A percentile compares a stretch with the other conserved stretches of the same genome.
Evolutionary conservation across 768 basidiomycete species (phyloP).

Genomic region (Exidia glandulosa): DNA sequence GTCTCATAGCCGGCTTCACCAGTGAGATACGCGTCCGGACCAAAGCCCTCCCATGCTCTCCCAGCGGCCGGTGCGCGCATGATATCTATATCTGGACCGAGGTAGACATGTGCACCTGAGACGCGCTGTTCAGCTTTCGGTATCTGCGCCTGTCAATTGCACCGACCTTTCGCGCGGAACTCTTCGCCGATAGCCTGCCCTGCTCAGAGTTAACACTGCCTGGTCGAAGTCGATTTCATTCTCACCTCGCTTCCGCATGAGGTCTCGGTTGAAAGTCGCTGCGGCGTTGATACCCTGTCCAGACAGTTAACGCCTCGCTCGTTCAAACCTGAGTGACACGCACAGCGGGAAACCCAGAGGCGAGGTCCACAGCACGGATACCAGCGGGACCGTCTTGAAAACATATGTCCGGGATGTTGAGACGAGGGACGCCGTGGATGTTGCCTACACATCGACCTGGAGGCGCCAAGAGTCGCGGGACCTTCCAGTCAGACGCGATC

Average conservation of each 20-base stretch:
- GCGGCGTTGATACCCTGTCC: slow-evolving; percentile 57
- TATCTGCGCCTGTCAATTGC: slow-evolving; percentile 44
- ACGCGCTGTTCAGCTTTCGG: slow-evolving; percentile 79
- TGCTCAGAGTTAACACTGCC: background rate
- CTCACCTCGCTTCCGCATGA: slow-evolving; percentile 63
- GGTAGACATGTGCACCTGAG: slow-evolving; percentile 41
- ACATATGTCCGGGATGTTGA: slow-evolving; percentile 53
- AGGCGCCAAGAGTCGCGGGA: slow-evolving; percentile 49
- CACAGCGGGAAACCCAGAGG: slow-evolving; percentile 66
- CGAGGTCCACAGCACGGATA: slow-evolving; percentile 61
- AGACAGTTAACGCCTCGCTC: background rate
- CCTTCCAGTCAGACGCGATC: slow-evolving; percentile 33
- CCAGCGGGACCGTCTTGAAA: slow-evolving; percentile 61
- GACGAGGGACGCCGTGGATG: slow-evolving; percentile 17
- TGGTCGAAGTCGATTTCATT: background rate
- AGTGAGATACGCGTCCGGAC: slow-evolving; percentile 78
- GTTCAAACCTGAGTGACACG: background rate
- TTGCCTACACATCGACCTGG: slow-evolving; percentile 63
- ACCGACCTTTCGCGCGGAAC: slow-evolving; percentile 71
- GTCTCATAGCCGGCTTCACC: slow-evolving; percentile 73
- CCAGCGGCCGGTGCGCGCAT: slow-evolving; percentile 35
- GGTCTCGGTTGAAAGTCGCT: slow-evolving; percentile 61
- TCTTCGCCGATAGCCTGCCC: slow-evolving; percentile 67
- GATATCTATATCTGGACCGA: slow-evolving; percentile 1
- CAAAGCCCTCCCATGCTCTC: slow-evolving; percentile 93